Conservation (phyloP, 352 stramenopile genomes). For the Phytophthora tubulina region DNA sequence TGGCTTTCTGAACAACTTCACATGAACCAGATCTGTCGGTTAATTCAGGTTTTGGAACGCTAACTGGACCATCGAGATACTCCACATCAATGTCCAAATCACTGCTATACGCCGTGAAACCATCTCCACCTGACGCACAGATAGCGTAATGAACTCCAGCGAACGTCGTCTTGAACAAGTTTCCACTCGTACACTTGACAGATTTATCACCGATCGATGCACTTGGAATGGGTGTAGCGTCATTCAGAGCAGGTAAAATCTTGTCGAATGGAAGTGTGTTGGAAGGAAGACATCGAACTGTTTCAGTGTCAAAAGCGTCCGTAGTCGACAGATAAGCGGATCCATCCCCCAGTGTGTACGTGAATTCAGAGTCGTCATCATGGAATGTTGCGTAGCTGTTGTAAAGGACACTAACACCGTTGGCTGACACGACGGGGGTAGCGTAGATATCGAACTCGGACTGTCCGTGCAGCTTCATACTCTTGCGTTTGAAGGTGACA, state of each 20-base stretch:
- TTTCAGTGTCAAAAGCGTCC: conserved; percentile 2
- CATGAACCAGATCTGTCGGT: conserved; percentile 14
- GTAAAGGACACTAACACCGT: conserved; percentile 31
- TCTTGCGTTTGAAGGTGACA: conserved; percentile 39
- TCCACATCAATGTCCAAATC: conserved; percentile 46
- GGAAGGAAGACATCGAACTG: conserved; percentile 33
- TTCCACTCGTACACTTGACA: conserved; percentile 38
- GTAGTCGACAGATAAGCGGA: conserved; percentile 31
- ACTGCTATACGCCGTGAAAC: conserved; percentile 45
- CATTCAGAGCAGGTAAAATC: conserved; percentile 42
- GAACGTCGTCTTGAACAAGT: conserved; percentile 51
- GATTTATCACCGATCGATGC: conserved; percentile 21
- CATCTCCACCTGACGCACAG: conserved; percentile 32
- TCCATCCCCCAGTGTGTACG: conserved; percentile 40
- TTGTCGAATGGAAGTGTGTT: conserved; percentile 33
- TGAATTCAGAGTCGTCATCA: conserved; percentile 21
- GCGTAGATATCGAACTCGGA: conserved; percentile 45
- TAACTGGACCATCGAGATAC: conserved; percentile 31
- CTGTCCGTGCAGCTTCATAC: conserved; percentile 39
- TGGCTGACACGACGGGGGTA: conserved; percentile 26
- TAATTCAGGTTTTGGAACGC: conserved; percentile 14
- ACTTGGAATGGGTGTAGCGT: conserved; percentile 28
- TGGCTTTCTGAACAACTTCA: conserved; percentile 5
- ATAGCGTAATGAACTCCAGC: conserved; percentile 36
- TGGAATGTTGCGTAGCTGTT: conserved; percentile 33